Evolutionary conservation across 2,329 filamentous ascomycete genomes (phyloP), one percentile per base, ranked within the genome.

Genomic region (Clarireedia homoeocarpa): DNA sequence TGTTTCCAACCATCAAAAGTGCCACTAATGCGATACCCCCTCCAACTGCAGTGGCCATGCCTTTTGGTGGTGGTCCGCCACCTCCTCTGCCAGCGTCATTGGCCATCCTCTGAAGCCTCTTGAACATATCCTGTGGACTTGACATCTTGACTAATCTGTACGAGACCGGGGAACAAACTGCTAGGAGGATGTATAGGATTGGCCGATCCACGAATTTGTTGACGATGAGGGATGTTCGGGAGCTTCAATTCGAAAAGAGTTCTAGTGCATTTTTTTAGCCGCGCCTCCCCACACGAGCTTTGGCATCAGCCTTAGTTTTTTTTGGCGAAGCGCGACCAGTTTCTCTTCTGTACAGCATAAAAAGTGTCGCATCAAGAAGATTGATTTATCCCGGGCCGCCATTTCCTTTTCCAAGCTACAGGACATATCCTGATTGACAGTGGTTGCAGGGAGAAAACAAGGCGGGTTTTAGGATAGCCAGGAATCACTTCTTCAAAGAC

Each of bases 101-200:
- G 59, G 82, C 80, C 67, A 77, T 77, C 72, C 85, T 83, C 63
- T 66, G 59, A 4, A 89, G 74, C 66, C 79, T 78, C 71, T 78
- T 76, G 79, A 83, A 87, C 65, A 83, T 78, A 71, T 88, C 83
- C 69, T 80, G 78, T 52, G 84, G 84, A 69, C 84, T 82, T 62
- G 68, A 63, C 67, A 69, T 69, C 27, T 59, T 66, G 51, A 47
- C 39, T 36, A 57, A 50, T 58, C 40, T 20, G 39, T 45, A n/a
- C n/a, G 9, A 36, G 36, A 14, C 23, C 20, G 6, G 10, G n/a
- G 2, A 55, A 20, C 34, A 44, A 17, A 44, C 38, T 23, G 46
- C 45, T 44, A 53, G 48, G 51, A 27, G 26, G 38, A 27, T 24
- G 24, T 44, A 34, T 49, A 50, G 44, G 45, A 26, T 27, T 45